phyloP scores from a whole-genome alignment of 129 eudicot species.

The Flaveria ramosissima region DNA sequence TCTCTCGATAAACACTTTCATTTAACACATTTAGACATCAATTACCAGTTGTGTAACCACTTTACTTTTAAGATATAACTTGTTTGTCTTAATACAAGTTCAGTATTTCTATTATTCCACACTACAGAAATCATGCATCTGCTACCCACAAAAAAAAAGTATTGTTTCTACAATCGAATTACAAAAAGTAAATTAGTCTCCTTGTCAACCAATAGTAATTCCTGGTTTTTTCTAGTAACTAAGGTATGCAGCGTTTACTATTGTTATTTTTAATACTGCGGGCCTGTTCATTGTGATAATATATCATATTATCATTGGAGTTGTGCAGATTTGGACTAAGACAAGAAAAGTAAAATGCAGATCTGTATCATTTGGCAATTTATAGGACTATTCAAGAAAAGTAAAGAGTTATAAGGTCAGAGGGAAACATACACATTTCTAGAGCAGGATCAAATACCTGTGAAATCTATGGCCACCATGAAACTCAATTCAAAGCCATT shows the following conservation, averaged over 20 bases:
- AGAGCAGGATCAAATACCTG: constrained; percentile 52
- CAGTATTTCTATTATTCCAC: too few relatives aligned
- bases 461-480: constrained; percentile 98
- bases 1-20: too few relatives aligned
- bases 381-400: background rate
- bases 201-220: background rate
- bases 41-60: too few relatives aligned
- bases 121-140: too few relatives aligned
- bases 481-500: constrained; percentile 93
- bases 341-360: background rate
- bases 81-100: too few relatives aligned
- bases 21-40: too few relatives aligned
- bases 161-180: background rate
- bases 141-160: background rate
- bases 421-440: background rate
- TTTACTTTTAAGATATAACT: too few relatives aligned
- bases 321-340: background rate
- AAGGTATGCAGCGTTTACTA: background rate
- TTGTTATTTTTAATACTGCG: background rate
- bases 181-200: background rate
- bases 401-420: background rate
- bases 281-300: background rate
- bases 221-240: background rate
- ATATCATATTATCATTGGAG: background rate
- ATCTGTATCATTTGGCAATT: background rate